phyloP scores from a whole-genome alignment of 805 yeast genomes.

The Candida odintsovae region DNA sequence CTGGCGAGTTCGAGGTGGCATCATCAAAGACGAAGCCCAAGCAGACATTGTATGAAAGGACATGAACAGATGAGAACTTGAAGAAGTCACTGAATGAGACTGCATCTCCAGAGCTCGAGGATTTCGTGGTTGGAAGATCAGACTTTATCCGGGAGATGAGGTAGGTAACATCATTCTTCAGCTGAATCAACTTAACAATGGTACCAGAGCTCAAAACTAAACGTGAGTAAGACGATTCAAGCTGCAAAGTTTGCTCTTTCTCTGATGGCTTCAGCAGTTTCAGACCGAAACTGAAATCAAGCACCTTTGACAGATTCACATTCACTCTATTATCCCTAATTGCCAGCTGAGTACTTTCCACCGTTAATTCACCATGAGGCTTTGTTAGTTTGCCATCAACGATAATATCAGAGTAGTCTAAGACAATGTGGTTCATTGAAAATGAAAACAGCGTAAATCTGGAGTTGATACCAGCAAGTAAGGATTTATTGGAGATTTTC shows the following conservation, averaged over 20 bases:
- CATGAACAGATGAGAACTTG: slow-evolving; percentile 42
- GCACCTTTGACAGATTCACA: slow-evolving; percentile 33
- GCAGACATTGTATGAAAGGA: slow-evolving; percentile 60
- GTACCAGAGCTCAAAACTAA: slow-evolving; percentile 51
- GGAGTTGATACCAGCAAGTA: slow-evolving; percentile 1
- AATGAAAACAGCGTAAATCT: not conserved
- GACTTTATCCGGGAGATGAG: not conserved
- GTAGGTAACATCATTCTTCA: slow-evolving; percentile 7
- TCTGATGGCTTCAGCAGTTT: slow-evolving; percentile 36
- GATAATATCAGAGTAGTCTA: slow-evolving; percentile 10
- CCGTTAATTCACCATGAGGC: slow-evolving; percentile 18
- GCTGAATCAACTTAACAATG: slow-evolving; percentile 27
- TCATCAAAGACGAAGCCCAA: slow-evolving; percentile 73
- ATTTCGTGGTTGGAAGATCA: not conserved
- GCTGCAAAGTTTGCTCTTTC: slow-evolving; percentile 40
- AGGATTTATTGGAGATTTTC: not conserved
- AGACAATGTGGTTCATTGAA: not conserved
- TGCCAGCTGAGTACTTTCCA: slow-evolving; percentile 24
- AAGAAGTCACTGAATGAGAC: not conserved
- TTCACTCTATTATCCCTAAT: slow-evolving; percentile 27
- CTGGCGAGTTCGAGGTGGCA: slow-evolving; percentile 42
- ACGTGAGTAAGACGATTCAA: slow-evolving; percentile 55
- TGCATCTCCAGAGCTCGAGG: not conserved
- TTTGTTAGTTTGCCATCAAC: not conserved
- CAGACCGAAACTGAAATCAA: slow-evolving; percentile 42